These are phyloP conservation scores for Scedosporium aurantiacum DNA, from an alignment of 2,329 filamentous ascomycete species.

Conservation along the genomic window DNA sequence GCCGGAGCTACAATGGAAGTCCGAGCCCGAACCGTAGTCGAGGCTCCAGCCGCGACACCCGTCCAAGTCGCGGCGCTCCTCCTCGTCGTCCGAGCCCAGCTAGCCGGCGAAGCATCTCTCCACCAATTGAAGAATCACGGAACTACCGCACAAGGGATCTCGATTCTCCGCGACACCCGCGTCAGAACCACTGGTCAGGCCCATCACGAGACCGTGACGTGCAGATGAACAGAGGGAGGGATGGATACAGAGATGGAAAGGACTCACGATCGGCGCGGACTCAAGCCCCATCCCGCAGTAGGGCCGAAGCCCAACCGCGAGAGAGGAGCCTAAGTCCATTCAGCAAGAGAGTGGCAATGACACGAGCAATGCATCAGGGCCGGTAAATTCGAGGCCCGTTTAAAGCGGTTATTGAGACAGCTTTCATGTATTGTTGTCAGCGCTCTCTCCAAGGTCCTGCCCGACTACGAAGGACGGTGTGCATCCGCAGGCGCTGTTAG, in stretches of 20 bases:
- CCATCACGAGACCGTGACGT: too few species aligned
- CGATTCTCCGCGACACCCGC: background rate
- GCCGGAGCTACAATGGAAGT: slow-evolving; percentile 4
- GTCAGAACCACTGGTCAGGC: too few species aligned
- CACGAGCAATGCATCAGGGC: background rate
- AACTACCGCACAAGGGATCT: slow-evolving; percentile 1
- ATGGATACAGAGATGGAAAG: background rate
- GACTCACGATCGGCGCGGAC: background rate
- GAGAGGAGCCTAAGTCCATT: slow-evolving; percentile 6
- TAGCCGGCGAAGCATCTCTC: slow-evolving; percentile 2
- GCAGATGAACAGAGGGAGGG: too few species aligned
- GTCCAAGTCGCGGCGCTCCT: background rate
- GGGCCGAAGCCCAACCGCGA: background rate
- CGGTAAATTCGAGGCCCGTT: background rate
- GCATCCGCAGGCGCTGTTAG: too few species aligned
- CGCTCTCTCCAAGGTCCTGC: background rate
- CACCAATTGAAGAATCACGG: background rate
- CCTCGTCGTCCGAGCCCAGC: background rate
- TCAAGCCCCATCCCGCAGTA: background rate
- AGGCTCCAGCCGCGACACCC: background rate
- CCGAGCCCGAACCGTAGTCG: background rate
- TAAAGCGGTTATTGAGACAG: background rate
- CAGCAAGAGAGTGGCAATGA: slow-evolving; percentile 5
- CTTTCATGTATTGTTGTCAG: background rate
- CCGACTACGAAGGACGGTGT: too few species aligned